Evolutionary conservation across 1,284 basidiomycete genomes (phyloP).

Genomic region (Takashimella koratensis): DNA sequence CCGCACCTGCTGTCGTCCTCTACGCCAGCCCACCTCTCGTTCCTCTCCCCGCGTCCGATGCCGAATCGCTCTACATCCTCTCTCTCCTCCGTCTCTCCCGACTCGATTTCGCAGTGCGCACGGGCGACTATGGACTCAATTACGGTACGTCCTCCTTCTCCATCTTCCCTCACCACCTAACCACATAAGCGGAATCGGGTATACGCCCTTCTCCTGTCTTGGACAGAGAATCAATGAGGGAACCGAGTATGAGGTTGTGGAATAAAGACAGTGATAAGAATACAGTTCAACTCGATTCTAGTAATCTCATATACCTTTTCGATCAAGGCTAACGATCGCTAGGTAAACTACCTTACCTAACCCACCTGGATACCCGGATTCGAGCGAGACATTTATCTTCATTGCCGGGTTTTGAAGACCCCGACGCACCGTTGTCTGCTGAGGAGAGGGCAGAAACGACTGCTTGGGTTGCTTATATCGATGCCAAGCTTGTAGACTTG

Average conservation of each 20-base stretch:
- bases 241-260: too few species aligned
- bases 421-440: slow-evolving; percentile 22
- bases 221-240: too few species aligned
- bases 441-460: slow-evolving; percentile 28
- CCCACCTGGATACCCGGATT: slow-evolving; percentile 23
- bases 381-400: slow-evolving; percentile 17
- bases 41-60: slow-evolving; percentile 31
- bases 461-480: slow-evolving; percentile 41
- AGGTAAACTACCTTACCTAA: slow-evolving; percentile 36
- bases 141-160: slow-evolving; percentile 16
- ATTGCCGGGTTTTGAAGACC: slow-evolving; percentile 26
- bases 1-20: slow-evolving; percentile 16
- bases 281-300: too few species aligned
- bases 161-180: neutral
- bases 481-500: slow-evolving; percentile 39
- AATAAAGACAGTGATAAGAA: too few species aligned
- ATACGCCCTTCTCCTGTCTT: too few species aligned
- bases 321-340: neutral
- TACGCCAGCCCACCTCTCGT: slow-evolving; percentile 33
- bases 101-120: slow-evolving; percentile 16
- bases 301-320: neutral
- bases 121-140: slow-evolving; percentile 23
- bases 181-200: too few species aligned
- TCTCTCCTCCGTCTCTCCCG: slow-evolving; percentile 24
- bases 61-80: slow-evolving; percentile 30